Base-by-base conservation (phyloP, 805 yeast genomes). In the Hanseniaspora thailandica region DNA sequence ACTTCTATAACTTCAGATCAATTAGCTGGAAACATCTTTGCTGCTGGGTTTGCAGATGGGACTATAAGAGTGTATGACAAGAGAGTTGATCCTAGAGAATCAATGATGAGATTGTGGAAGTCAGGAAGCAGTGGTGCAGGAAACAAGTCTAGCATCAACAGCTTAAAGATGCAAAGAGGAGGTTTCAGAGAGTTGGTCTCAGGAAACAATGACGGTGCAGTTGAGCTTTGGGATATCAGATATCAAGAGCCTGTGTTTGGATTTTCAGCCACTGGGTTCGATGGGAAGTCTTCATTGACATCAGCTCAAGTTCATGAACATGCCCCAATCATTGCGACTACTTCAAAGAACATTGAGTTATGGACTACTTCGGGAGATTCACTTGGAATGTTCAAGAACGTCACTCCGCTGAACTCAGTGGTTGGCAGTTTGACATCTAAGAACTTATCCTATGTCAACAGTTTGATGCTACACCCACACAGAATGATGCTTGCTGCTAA, bases 101-200 rank as follows among this genome's bases (percentile, higher is more conserved):
- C 94, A 0, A 81, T 90, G 85, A 86, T 87, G 12, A 79, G 81
- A 60, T 72, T 81, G 7, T 93, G 97, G 95, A 76, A 78, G 58
- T 72, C 75, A n/a, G 56, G 56, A 10, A 66, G 64, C 26, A 57
- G 59, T 26, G 58, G 55, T 25, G 57, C 52, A 20, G 63, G 68
- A n/a, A 65, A 62, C 19, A 71, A 72, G 54, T 64, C 74, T 2
- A 75, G 86, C 60, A 79, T 90, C 41, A 72, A 81, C 45, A 86
- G 84, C 59, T 81, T 89, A 9, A 95, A 86, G 62, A 84, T 93
- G 94, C 98, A 93, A 70, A 75, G 98, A 61, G 98, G 98, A 36
- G 98, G 98, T 0, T 79, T 80, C 60, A 74, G 98, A 54, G 98
- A 93, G 63, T 73, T 93, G 45, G 83, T 84, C 2, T 81, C 90